Evolutionary conservation across 164 flowering plant species (phyloP).

Genomic region (Stephania japonica): DNA sequence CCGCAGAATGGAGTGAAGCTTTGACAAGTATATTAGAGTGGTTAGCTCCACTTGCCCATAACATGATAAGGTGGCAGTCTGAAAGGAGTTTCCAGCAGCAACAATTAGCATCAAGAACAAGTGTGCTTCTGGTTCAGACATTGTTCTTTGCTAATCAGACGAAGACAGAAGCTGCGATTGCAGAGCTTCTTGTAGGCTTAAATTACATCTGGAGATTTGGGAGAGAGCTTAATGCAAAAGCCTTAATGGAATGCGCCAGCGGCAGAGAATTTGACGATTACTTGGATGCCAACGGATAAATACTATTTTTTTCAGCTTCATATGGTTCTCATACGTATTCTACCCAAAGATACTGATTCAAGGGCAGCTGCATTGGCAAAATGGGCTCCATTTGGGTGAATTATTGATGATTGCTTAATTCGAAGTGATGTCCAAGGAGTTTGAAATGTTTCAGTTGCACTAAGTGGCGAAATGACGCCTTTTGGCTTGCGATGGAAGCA

Average conservation of each 20-base stretch:
- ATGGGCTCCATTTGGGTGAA: background rate
- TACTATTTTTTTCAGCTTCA: background rate
- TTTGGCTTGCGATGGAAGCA: background rate
- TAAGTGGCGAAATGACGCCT: background rate
- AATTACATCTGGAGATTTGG: slow-evolving; percentile 81
- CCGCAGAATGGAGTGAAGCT: slow-evolving; percentile 73
- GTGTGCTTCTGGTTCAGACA: slow-evolving; percentile 75
- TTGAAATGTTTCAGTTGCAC: background rate
- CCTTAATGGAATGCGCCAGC: slow-evolving; percentile 46
- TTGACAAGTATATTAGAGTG: slow-evolving; percentile 60
- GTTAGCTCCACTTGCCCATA: slow-evolving; percentile 86
- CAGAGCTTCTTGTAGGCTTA: slow-evolving; percentile 89
- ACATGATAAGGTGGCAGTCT: slow-evolving; percentile 86
- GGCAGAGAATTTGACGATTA: slow-evolving; percentile 42
- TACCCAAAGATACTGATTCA: background rate
- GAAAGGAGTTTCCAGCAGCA: slow-evolving; percentile 81
- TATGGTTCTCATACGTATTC: background rate
- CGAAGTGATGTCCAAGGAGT: background rate
- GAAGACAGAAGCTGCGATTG: slow-evolving; percentile 71
- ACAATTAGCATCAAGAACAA: slow-evolving; percentile 49
- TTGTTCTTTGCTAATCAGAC: slow-evolving; percentile 77
- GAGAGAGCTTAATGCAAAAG: slow-evolving; percentile 56
- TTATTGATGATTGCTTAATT: background rate
- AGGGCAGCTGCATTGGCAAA: background rate
- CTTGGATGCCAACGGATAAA: slow-evolving; percentile 21